These are phyloP conservation scores for Alternaria gansuensis DNA, from an alignment of 2,329 filamentous ascomycete genomes.

Conservation along the genomic window DNA sequence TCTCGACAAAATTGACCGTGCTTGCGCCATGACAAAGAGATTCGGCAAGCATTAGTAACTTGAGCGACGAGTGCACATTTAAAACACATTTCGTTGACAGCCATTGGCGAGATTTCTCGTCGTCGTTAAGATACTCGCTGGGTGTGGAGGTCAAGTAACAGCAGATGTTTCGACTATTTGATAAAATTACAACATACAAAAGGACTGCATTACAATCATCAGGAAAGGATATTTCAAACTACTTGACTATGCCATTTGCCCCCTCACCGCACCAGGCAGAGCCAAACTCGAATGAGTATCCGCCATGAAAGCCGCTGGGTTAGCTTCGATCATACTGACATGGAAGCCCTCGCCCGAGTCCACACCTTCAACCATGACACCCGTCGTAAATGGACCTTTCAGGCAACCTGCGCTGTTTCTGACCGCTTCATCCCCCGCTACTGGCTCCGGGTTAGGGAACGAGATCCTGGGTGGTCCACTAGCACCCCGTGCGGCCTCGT, in stretches of 20 bases:
- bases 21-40: no score
- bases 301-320: slow-evolving; percentile 62
- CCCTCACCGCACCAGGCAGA: slow-evolving; percentile 63
- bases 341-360: slow-evolving; percentile 62
- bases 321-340: slow-evolving; percentile 61
- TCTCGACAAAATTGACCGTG: no score
- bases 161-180: neutral
- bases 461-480: slow-evolving; percentile 61
- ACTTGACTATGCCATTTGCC: slow-evolving; percentile 51
- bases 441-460: slow-evolving; percentile 37
- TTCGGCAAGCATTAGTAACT: no score
- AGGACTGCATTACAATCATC: neutral
- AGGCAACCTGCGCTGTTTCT: slow-evolving; percentile 39
- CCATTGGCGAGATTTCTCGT: neutral
- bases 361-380: slow-evolving; percentile 53
- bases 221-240: neutral
- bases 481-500: slow-evolving; percentile 59
- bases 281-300: slow-evolving; percentile 64
- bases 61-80: no score
- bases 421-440: slow-evolving; percentile 22
- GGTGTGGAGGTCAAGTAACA: neutral
- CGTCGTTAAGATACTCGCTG: neutral
- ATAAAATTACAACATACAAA: neutral
- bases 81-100: neutral
- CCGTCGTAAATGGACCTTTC: slow-evolving; percentile 38